A percentile compares a stretch with the other conserved stretches of the same genome.
phyloP scores from a whole-genome alignment of 495 filamentous ascomycete species.

The Penicillium goetzii region DNA sequence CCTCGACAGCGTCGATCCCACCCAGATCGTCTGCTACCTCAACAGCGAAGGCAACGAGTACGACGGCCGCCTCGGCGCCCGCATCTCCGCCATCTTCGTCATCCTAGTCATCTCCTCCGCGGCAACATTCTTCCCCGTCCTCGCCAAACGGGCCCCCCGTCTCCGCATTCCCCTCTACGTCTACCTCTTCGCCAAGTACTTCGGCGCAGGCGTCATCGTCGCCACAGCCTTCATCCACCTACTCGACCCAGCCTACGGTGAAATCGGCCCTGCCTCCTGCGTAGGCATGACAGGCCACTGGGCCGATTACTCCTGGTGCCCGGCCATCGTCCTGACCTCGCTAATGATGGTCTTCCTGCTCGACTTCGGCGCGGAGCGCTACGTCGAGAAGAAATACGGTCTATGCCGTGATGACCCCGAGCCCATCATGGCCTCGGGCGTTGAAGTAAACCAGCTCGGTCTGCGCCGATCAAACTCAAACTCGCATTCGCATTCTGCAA shows the following conservation, averaged over 20 bases:
- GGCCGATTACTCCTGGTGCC: slow-evolving; percentile 49
- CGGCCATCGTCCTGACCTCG: slow-evolving; percentile 43
- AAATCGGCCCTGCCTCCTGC: slow-evolving; percentile 57
- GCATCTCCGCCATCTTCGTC: slow-evolving; percentile 51
- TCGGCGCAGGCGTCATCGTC: slow-evolving; percentile 72
- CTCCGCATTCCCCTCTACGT: slow-evolving; percentile 64
- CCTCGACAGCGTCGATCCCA: slow-evolving; percentile 38
- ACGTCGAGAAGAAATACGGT: slow-evolving; percentile 56
- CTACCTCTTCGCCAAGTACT: slow-evolving; percentile 76
- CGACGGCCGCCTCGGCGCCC: slow-evolving; percentile 46
- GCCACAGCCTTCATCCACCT: slow-evolving; percentile 69
- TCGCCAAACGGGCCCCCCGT: slow-evolving; percentile 57
- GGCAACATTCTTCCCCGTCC: slow-evolving; percentile 66
- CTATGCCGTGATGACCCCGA: slow-evolving; percentile 42
- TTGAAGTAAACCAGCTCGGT: slow-evolving; percentile 8
- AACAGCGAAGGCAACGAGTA: slow-evolving; percentile 44
- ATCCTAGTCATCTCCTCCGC: slow-evolving; percentile 43
- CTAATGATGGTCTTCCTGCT: slow-evolving; percentile 46
- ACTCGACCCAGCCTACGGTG: slow-evolving; percentile 56
- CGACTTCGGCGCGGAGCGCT: slow-evolving; percentile 54
- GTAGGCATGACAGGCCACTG: slow-evolving; percentile 59
- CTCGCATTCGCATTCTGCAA: background rate
- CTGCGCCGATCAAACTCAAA: background rate
- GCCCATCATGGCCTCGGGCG: slow-evolving; percentile 28
- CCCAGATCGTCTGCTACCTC: slow-evolving; percentile 44